These are phyloP conservation scores for Hericium erinaceus DNA, from an alignment of 768 basidiomycete genomes.

Conservation along the genomic window DNA sequence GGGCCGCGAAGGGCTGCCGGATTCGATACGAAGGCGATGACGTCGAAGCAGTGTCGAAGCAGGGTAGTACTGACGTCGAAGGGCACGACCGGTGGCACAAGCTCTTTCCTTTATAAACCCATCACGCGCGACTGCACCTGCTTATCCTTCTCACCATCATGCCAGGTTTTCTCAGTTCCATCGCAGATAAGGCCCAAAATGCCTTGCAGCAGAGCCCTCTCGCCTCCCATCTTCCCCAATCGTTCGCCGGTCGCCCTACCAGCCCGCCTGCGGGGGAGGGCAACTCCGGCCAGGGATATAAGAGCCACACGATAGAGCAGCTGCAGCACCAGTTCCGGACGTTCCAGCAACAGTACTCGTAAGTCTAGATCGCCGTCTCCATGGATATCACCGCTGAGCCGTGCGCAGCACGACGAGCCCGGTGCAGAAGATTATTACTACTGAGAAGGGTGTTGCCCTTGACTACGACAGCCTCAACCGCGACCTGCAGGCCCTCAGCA, in stretches of 20 bases:
- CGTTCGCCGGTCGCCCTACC: conserved; percentile 30
- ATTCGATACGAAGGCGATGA: conserved; percentile 8
- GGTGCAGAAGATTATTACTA: conserved; percentile 71
- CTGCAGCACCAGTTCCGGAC: conserved; percentile 66
- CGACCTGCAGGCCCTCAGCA: conserved; percentile 65
- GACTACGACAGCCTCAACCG: conserved; percentile 61
- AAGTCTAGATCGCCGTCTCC: conserved; percentile 15
- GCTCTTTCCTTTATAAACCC: too few species aligned
- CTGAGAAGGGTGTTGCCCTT: conserved; percentile 68
- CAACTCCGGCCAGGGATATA: conserved; percentile 21
- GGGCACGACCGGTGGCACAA: too few species aligned
- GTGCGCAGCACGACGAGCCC: conserved; percentile 44
- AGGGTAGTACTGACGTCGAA: too few species aligned
- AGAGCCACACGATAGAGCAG: conserved; percentile 47
- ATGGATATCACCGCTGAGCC: background rate
- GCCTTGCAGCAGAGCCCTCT: conserved; percentile 58
- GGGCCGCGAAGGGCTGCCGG: too few species aligned
- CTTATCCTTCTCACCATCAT: conserved; percentile 23
- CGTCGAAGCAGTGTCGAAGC: conserved; percentile 9
- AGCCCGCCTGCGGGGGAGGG: conserved; percentile 7
- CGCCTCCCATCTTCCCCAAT: conserved; percentile 43
- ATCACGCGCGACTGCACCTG: too few species aligned
- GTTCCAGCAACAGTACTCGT: conserved; percentile 70
- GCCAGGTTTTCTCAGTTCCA: conserved; percentile 53
- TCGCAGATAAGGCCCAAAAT: conserved; percentile 71